Percentiles rank a stretch among this genome's conserved stretches.
phyloP scores from a whole-genome alignment of 768 basidiomycete species.

The Leccinum barrowsii region DNA sequence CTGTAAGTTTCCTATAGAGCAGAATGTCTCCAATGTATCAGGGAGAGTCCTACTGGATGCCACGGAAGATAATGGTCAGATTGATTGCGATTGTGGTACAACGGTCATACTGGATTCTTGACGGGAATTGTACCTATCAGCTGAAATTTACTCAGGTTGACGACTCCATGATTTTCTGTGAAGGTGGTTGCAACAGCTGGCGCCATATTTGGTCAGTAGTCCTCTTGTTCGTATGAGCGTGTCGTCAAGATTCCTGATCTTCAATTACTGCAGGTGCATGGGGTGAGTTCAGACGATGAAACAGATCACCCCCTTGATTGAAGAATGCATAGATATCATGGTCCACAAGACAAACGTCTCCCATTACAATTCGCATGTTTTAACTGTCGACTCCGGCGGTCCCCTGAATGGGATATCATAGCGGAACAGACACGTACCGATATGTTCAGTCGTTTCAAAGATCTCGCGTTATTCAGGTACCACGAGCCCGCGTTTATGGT shows the following conservation, averaged over 20 bases:
- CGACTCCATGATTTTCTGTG: conserved; percentile 59
- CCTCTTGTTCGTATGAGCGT: neutral
- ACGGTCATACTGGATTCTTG: conserved; percentile 32
- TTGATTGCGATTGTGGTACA: conserved; percentile 72
- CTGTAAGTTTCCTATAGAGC: conserved; percentile 24
- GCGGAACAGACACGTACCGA: conserved; percentile 49
- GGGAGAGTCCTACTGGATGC: neutral
- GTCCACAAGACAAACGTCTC: conserved; percentile 51
- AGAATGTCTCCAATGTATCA: neutral
- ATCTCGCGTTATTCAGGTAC: conserved; percentile 70
- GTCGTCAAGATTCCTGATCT: neutral
- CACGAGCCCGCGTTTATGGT: neutral
- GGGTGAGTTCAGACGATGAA: conserved; percentile 26
- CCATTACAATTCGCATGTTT: conserved; percentile 67
- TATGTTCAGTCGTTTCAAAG: conserved; percentile 62
- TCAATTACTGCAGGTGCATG: conserved; percentile 33
- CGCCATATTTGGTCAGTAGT: conserved; percentile 67
- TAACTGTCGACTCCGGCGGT: conserved; percentile 67
- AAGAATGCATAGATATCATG: conserved; percentile 52
- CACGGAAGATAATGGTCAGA: conserved; percentile 34
- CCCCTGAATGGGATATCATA: conserved; percentile 69
- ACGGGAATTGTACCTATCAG: neutral
- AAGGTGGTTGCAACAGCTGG: conserved; percentile 71
- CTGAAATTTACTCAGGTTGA: conserved; percentile 41
- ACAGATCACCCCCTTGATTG: neutral